These are phyloP conservation scores for Viridothelium virens DNA, from an alignment of 495 filamentous ascomycete genomes.

Conservation along the genomic window DNA sequence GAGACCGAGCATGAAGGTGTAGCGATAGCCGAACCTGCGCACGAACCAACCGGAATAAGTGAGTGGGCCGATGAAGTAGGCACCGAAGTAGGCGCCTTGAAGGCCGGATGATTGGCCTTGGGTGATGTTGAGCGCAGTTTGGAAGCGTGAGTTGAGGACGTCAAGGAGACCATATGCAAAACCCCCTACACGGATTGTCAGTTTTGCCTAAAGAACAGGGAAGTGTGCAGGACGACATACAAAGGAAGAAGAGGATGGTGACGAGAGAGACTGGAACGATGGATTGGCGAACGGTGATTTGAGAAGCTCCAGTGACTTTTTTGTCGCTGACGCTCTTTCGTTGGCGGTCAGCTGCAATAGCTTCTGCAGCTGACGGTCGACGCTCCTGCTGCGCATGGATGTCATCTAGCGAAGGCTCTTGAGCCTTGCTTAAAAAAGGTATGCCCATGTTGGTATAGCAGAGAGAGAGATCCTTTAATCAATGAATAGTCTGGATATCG, in stretches of 20 bases:
- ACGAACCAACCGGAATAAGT: slow-evolving; percentile 60
- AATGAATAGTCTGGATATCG: not conserved
- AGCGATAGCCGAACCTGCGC: slow-evolving; percentile 54
- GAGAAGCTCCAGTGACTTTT: slow-evolving; percentile 29
- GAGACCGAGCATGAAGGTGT: slow-evolving; percentile 46
- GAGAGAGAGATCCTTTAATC: not conserved
- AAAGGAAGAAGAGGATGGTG: slow-evolving; percentile 34
- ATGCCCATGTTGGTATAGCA: slow-evolving; percentile 11
- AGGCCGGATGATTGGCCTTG: slow-evolving; percentile 40
- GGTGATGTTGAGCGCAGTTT: slow-evolving; percentile 42
- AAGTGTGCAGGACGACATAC: not conserved
- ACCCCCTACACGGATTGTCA: slow-evolving; percentile 30
- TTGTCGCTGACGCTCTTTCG: slow-evolving; percentile 30
- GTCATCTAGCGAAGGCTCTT: slow-evolving; percentile 30
- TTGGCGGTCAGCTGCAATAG: slow-evolving; percentile 22
- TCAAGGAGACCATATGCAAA: slow-evolving; percentile 51
- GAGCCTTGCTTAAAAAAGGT: slow-evolving; percentile 10
- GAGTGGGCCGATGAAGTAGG: slow-evolving; percentile 58
- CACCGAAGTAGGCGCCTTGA: slow-evolving; percentile 46
- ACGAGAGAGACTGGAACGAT: slow-evolving; percentile 31
- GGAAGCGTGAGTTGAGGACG: slow-evolving; percentile 49
- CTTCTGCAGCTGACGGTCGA: slow-evolving; percentile 29
- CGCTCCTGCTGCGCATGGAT: slow-evolving; percentile 29
- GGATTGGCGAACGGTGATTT: slow-evolving; percentile 30
- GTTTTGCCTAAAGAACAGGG: not conserved